Evolutionary conservation across 441 rosid species (phyloP).

Genomic region (Populus tomentosa): DNA sequence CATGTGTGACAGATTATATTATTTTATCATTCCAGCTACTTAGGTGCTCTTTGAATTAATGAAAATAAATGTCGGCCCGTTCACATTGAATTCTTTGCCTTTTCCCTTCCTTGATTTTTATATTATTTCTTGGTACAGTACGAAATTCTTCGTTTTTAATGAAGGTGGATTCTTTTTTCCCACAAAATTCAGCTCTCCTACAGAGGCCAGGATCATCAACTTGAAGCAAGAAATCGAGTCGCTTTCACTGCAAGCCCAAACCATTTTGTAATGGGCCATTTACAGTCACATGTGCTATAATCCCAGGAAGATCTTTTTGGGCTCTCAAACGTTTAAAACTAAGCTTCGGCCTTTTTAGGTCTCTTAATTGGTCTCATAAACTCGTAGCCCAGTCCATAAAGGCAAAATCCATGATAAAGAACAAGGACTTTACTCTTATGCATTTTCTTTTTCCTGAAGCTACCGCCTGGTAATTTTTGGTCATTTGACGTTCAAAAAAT

Average conservation of each 20-base stretch:
- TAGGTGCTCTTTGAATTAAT: not conserved
- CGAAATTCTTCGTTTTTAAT: not conserved
- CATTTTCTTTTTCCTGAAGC: too few relatives aligned
- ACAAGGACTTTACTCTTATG: not conserved
- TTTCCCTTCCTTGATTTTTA: too few relatives aligned
- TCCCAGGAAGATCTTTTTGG: too few relatives aligned
- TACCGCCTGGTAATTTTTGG: too few relatives aligned
- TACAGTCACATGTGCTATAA: too few relatives aligned
- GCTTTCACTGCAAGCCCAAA: not conserved
- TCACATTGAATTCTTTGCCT: not conserved
- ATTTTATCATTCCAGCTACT: not conserved
- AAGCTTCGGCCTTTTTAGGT: not conserved
- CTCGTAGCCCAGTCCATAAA: not conserved
- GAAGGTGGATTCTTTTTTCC: not conserved
- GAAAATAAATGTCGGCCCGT: not conserved
- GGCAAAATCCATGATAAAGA: not conserved
- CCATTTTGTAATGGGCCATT: not conserved
- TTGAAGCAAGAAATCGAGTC: not conserved
- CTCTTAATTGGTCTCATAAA: not conserved
- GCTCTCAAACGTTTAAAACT: not conserved
- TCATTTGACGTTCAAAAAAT: too few relatives aligned
- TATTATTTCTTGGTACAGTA: not conserved
- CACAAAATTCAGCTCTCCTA: not conserved
- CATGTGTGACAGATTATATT: not conserved
- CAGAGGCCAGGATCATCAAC: not conserved